Percentiles rank a stretch among this genome's conserved stretches.
Conservation (phyloP, 257 asterid species). For the Ilex aquifolium region DNA sequence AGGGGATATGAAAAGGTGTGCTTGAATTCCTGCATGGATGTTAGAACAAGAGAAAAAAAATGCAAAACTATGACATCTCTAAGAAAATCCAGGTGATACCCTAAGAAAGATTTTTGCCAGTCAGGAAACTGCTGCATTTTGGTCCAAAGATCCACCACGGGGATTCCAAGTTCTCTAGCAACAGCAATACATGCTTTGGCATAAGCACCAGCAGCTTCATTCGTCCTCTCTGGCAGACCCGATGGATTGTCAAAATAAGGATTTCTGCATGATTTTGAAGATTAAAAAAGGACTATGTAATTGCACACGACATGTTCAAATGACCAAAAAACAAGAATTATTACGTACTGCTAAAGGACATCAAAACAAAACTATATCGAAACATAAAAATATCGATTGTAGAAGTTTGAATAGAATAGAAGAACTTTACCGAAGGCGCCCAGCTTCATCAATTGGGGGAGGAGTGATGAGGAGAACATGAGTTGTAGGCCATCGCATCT, state of each 20-base stretch:
- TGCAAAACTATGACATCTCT: background rate
- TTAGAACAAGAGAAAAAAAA: too few species aligned
- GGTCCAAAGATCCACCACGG: conserved; percentile 66
- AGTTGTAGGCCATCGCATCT: conserved; percentile 76
- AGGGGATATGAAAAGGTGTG: too few species aligned
- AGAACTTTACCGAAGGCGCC: conserved; percentile 50
- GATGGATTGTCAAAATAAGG: conserved; percentile 37
- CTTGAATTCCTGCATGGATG: too few species aligned
- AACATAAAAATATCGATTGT: background rate
- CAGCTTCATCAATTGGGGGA: conserved; percentile 77
- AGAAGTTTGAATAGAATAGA: background rate
- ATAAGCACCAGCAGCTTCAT: conserved; percentile 65
- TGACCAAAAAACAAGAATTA: background rate
- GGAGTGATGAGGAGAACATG: conserved; percentile 70
- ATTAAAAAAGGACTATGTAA: too few species aligned
- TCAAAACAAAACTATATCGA: background rate
- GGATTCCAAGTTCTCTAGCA: conserved; percentile 56
- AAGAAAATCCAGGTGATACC: conserved; percentile 24
- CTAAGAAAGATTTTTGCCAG: conserved; percentile 59
- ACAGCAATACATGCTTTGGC: conserved; percentile 66
- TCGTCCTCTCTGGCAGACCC: conserved; percentile 77
- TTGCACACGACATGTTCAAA: background rate
- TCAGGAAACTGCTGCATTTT: conserved; percentile 62
- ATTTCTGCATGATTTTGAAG: conserved; percentile 22
- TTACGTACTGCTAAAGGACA: background rate